phyloP scores from a whole-genome alignment of 2,329 filamentous ascomycete species.

The Aspergillus luchuensis region DNA sequence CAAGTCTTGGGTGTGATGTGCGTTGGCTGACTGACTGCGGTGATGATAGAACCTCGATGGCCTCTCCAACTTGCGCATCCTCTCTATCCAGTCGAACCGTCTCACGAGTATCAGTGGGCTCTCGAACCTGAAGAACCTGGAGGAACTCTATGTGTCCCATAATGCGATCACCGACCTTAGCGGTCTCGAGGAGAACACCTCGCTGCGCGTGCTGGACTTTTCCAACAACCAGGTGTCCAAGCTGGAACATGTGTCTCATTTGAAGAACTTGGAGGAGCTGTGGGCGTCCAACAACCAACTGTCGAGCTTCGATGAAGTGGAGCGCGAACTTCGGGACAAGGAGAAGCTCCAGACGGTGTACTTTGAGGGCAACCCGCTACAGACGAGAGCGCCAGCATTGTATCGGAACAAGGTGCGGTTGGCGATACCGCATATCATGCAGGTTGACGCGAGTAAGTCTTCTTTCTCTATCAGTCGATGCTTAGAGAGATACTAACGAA shows the following conservation, averaged over 20 bases:
- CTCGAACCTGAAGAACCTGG: constrained; percentile 70
- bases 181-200: constrained; percentile 67
- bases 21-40: constrained; percentile 11
- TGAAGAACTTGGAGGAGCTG: constrained; percentile 78
- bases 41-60: constrained; percentile 62
- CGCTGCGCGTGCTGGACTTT: constrained; percentile 80
- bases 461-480: not conserved
- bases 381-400: constrained; percentile 73
- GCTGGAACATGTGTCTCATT: constrained; percentile 68
- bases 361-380: constrained; percentile 91
- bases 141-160: constrained; percentile 95
- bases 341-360: constrained; percentile 84
- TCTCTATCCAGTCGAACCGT: constrained; percentile 94
- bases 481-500: constrained; percentile 9
- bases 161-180: constrained; percentile 80
- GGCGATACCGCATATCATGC: constrained; percentile 80
- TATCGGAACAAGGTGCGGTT: constrained; percentile 93
- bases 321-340: constrained; percentile 77
- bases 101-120: constrained; percentile 78
- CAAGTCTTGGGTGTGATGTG: not conserved
- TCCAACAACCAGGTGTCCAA: constrained; percentile 82
- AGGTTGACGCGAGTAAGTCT: constrained; percentile 88
- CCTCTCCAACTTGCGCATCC: constrained; percentile 77
- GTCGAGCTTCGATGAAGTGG: constrained; percentile 75
- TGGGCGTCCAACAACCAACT: constrained; percentile 93